Evolutionary conservation across 2,329 filamentous ascomycete genomes (phyloP), one percentile per base, ranked within the genome.

Genomic region (Fusarium mexicanum): DNA sequence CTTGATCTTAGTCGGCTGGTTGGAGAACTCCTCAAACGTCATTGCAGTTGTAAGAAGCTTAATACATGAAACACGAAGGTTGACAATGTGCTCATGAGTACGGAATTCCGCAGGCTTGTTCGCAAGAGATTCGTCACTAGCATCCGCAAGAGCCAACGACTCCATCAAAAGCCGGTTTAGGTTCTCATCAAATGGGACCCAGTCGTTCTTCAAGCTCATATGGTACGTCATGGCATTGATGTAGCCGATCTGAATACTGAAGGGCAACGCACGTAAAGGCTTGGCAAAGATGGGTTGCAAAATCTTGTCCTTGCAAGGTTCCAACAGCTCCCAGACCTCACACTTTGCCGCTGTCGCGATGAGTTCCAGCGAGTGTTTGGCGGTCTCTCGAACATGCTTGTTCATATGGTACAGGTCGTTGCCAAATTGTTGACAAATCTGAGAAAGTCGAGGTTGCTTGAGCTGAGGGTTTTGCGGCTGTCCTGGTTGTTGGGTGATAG

Each of bases 201-300:
- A 96, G 74, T 96, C 93, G 55, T 92, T 91, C 81, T 97, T 96
- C 55, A 99, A 87, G 64, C 92, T 92, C 85, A 99, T 90, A 80
- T 97, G 97, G 82, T 97, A 99, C 1, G 94, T 98, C 80, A 99
- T 95, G 2, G 96, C 96, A 81, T 99, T 97, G 76, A 99, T 98
- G 80, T 97, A 98, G 8, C 96, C 97, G 76, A 99, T 99, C 84
- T 99, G 97, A 6, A 94, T 96, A 10, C 94, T 89, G 80, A 99
- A 99, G 0, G 96, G 96, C 70, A 99, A 86, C 2, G 96, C 97
- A 70, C 96, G 90, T 26, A 99, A 84, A 20, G 96, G 96, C 81
- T 99, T 99, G 75, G 94, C 94, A 85, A 96, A 99, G 54, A 99
- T 98, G 0, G 95, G 94, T 68, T 92, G 89, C n/a, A 98, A 86